A percentile compares a stretch with the other conserved stretches of the same genome.
Conservation (phyloP, 1,284 basidiomycete genomes). For the Ustilago xerochloae region DNA sequence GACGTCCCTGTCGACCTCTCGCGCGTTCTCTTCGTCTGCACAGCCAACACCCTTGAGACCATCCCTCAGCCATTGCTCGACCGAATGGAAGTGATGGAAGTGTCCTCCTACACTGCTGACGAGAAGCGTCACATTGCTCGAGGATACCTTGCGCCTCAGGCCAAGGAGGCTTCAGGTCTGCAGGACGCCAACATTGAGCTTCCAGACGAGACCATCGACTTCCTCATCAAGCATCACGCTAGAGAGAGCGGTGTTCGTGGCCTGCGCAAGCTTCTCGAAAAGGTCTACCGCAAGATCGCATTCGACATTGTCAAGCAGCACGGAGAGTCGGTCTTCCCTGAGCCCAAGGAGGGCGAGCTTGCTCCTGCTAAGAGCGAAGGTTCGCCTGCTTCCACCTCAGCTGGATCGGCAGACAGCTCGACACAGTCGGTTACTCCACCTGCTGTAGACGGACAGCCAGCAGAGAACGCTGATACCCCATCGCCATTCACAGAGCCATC, state of each 20-base stretch:
- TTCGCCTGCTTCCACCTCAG: slow-evolving; percentile 9
- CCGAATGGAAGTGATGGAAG: slow-evolving; percentile 90
- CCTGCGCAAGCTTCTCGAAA: slow-evolving; percentile 63
- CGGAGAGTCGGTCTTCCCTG: slow-evolving; percentile 87
- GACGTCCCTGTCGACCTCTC: slow-evolving; percentile 97
- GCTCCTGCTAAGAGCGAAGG: slow-evolving; percentile 51
- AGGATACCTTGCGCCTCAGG: slow-evolving; percentile 91
- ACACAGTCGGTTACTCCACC: slow-evolving; percentile 66
- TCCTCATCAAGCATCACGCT: slow-evolving; percentile 95
- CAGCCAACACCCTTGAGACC: slow-evolving; percentile 79
- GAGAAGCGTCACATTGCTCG: slow-evolving; percentile 94
- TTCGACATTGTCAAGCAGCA: slow-evolving; percentile 90
- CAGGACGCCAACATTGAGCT: slow-evolving; percentile 63
- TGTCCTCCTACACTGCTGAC: slow-evolving; percentile 86
- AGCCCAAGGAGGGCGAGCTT: slow-evolving; percentile 71
- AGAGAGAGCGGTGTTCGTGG: slow-evolving; percentile 82
- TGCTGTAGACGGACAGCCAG: slow-evolving; percentile 50
- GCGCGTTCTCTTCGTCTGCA: slow-evolving; percentile 96
- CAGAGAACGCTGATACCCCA: slow-evolving; percentile 7
- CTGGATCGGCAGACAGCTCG: slow-evolving; percentile 53
- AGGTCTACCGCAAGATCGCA: slow-evolving; percentile 98
- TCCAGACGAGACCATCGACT: slow-evolving; percentile 77
- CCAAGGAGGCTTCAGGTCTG: slow-evolving; percentile 88
- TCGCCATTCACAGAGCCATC: slow-evolving; percentile 42
- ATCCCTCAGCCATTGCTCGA: slow-evolving; percentile 96